Conservation (phyloP, 2,329 filamentous ascomycete species). For the Paraphaeosphaeria minitans region DNA sequence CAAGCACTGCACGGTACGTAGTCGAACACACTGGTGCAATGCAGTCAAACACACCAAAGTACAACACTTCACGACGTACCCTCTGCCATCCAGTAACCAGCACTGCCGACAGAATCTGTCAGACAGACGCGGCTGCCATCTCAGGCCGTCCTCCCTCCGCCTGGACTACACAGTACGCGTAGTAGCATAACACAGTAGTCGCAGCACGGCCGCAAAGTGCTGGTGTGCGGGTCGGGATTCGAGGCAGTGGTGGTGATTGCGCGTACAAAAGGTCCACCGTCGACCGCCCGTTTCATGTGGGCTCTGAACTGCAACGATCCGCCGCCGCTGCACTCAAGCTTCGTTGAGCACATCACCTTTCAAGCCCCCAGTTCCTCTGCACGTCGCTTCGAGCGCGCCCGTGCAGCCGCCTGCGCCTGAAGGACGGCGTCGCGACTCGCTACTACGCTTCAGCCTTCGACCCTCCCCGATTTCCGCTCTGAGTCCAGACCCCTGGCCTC, state of each 20-base stretch:
- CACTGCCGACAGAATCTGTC: too few species aligned
- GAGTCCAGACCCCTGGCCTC: slow-evolving; percentile 40
- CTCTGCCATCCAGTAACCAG: too few species aligned
- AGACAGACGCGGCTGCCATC: slow-evolving; percentile 7
- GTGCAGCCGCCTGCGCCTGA: slow-evolving; percentile 21
- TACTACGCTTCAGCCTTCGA: slow-evolving; percentile 13
- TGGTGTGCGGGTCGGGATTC: neutral
- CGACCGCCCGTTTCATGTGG: slow-evolving; percentile 42
- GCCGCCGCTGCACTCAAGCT: slow-evolving; percentile 7
- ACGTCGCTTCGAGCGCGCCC: slow-evolving; percentile 13
- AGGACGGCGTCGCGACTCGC: slow-evolving; percentile 17
- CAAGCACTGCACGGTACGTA: neutral
- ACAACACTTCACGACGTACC: too few species aligned
- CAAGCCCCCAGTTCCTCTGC: slow-evolving; percentile 19
- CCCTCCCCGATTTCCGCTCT: slow-evolving; percentile 35
- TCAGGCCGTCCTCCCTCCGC: neutral
- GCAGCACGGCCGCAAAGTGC: slow-evolving; percentile 1
- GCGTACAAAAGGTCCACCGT: slow-evolving; percentile 33
- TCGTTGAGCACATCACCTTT: slow-evolving; percentile 17
- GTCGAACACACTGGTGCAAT: neutral
- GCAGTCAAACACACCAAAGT: too few species aligned
- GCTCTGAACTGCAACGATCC: slow-evolving; percentile 18
- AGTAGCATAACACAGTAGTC: too few species aligned
- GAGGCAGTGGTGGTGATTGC: slow-evolving; percentile 31
- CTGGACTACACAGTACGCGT: slow-evolving; percentile 14